Base-by-base conservation (phyloP, 352 stramenopile genomes). In the Globisporangium canariense region DNA sequence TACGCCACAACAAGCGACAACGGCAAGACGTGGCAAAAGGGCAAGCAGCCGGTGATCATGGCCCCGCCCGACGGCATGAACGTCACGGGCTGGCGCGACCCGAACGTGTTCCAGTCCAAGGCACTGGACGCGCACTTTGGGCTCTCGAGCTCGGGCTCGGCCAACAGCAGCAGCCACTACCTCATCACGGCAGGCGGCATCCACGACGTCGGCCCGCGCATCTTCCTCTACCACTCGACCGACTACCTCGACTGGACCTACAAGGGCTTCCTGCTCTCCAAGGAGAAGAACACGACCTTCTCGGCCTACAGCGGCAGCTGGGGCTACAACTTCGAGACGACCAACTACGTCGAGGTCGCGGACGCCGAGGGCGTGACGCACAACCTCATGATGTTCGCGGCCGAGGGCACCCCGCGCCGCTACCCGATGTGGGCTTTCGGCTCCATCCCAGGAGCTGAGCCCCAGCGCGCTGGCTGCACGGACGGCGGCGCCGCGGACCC, bases 271-370 rank as follows among this genome's bases (percentile, higher is more conserved):
- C 65, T 90, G 46, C 70, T 89, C 22, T 62, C 76, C 1, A 66
- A 78, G 66, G 73, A 86, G 40, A 84, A 82, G 64, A 88, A 87
- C 70, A 86, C 78, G 28, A 86, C 59, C 1, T 90, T 88, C 62
- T 89, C 79, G 32, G 34, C 47, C 46, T 88, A 79, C 68, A 88
- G 78, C 45, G 80, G 34, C 4, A 82, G 43, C 68, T 90, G 77
- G 77, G 80, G 80, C 1, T 88, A 52, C 61, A 90, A 88, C 71
- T 90, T 88, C 49, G 80, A 90, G 68, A 90, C 76, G 11, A 83
- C 75, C 41, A 85, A 81, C 66, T 90, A 85, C 65, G 62, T 79
- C 34, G 80, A 88, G 61, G 67, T 90, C 46, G 67, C 47, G 41
- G 80, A 90, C 60, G 78, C 75, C 28, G 80, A 89, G 18, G 78